Evolutionary conservation across 352 stramenopile species (phyloP), one percentile per base, ranked within the genome.

Genomic region (Thalassiosira allenii): DNA sequence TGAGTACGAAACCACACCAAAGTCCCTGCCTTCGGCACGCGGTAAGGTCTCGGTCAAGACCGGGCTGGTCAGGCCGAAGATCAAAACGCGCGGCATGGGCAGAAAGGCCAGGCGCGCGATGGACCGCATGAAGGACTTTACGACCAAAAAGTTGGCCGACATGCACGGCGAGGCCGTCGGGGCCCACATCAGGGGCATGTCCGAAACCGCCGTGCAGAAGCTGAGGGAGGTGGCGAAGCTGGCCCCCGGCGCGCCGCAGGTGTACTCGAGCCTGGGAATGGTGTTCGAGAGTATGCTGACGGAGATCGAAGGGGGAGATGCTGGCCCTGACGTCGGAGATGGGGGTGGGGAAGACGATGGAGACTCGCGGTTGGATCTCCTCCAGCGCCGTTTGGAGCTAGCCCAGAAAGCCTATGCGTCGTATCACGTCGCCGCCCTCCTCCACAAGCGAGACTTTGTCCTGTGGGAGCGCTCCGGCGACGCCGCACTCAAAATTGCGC

Each of bases 211-310:
- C 1, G 86, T 94, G 56, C 58, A 91, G 62, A 89, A 87, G 30
- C 69, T 94, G 53, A 77, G 88, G 57, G 56, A 88, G 52, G 80
- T 94, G 3, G 90, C 90, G 8, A 82, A 79, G 51, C 66, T 81
- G 54, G 86, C 87, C 52, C 90, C 90, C 1, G 84, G 79, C 29
- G 90, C 90, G 25, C 90, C 90, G 32, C 90, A 94, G 52, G 79
- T 94, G 6, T 94, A 94, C 72, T 91, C 82, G 22, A 91, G 81
- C 49, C 77, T 94, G 3, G 90, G 90, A 22, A 86, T 93, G 84
- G 86, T 94, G 32, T 94, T 90, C 62, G 86, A 92, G 57, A 88
- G 89, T 62, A 92, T 93, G 86, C 66, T 93, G 2, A 69, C 59
- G 32, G 75, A 89, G 33, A 77, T 70, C 25, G 54, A 88, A 69